Evolutionary conservation across 163 green algal genomes (phyloP), one percentile per base, ranked within the genome.

Genomic region (Prototheca wickerhamii): DNA sequence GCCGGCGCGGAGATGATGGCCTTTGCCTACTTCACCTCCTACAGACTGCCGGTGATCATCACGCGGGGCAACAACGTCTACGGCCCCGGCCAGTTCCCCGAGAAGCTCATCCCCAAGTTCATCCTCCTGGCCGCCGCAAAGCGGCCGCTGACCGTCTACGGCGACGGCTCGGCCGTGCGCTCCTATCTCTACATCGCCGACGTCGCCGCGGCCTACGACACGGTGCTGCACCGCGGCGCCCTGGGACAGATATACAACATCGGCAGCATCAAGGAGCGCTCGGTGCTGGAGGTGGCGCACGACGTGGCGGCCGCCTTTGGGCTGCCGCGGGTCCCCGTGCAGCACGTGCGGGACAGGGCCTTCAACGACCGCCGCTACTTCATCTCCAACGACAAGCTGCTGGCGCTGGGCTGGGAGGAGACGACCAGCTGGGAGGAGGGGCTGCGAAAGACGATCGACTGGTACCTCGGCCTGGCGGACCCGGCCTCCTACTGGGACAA

Each of bases 1-100:
- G 49, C 49, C 34, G 94, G 89, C 25, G 94, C 94, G 23, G 94
- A 99, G 81, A 95, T 98, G 87, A 86, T 98, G 76, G 87, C 87
- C 42, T 89, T 85, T 43, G 92, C 94, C 0, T 99, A 99, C 79
- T 79, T 87, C 58, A 89, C 81, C 20, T 95, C 84, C 21, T 99
- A 99, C 82, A 85, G 86, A 43, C 78, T 99, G 71, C 94, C 94
- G 31, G 85, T 91, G 62, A 95, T 99, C 70, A 95, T 91, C 62
- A 97, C 94, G 0, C 83, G 94, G 7, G 89, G 90, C 28, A 98
- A 98, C 83, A 99, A 99, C 76, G 94, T 98, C 31, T 99, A 98
- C 66, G 94, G 94, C 0, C 94, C 94, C 2, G 77, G 92, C 62
- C 93, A 98, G 74, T 96, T 94, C 43, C 85, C 88, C 1, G 88